A percentile compares a stretch with the other conserved stretches of the same genome.
Evolutionary conservation across 108 stramenopile species (phyloP).

Genomic region (Schizochytrium sp.): DNA sequence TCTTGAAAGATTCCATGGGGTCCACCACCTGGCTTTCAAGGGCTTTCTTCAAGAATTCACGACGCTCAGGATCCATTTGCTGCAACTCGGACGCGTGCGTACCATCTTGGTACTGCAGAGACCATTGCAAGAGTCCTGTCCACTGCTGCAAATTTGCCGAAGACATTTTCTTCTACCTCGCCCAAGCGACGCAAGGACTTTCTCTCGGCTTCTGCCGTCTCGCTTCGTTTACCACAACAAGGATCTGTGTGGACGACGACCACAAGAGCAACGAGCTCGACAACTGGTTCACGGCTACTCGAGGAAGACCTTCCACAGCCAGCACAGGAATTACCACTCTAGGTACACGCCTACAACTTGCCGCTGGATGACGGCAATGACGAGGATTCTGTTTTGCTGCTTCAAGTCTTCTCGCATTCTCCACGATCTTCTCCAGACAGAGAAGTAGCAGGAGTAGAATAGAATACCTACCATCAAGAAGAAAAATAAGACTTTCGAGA

Average conservation of each 20-base stretch:
- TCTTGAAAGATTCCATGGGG: not conserved
- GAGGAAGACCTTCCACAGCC: too few species aligned
- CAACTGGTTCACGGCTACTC: too few species aligned
- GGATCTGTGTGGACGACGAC: too few species aligned
- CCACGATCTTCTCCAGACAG: too few species aligned
- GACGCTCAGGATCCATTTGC: conserved; percentile 7
- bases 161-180: not conserved
- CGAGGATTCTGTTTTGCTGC: too few species aligned
- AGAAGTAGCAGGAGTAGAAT: too few species aligned
- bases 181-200: not conserved
- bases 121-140: conserved; percentile 5
- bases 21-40: not conserved
- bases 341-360: too few species aligned
- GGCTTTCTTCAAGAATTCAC: conserved; percentile 9
- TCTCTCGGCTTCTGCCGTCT: not conserved
- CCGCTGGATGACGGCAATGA: too few species aligned
- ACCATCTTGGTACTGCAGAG: conserved; percentile 42
- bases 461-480: not conserved
- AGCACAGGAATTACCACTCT: too few species aligned
- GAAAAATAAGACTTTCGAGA: not conserved
- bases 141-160: conserved; percentile 44
- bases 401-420: too few species aligned
- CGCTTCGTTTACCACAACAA: too few species aligned
- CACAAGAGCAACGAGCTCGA: too few species aligned
- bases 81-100: not conserved